Conservation (phyloP, 352 stramenopile species). For the Pythium dissimile region DNA sequence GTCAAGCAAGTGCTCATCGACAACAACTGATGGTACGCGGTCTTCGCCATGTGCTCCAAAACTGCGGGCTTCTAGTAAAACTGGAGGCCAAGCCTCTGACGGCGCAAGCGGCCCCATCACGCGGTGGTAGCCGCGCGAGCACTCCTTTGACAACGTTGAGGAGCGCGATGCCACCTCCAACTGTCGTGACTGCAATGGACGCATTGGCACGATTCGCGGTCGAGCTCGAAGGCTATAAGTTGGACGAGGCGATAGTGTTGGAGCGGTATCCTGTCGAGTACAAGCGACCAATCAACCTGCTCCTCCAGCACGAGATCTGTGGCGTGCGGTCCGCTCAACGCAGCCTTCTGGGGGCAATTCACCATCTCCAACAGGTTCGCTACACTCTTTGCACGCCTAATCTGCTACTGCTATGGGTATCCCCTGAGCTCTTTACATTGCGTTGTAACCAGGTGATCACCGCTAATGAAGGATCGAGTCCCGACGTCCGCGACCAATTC, state of each 20-base stretch:
- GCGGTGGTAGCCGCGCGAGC: background rate
- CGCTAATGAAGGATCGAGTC: constrained; percentile 1
- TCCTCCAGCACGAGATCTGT: constrained; percentile 16
- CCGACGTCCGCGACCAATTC: background rate
- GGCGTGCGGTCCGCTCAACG: background rate
- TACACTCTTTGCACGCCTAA: background rate
- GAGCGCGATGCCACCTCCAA: no score
- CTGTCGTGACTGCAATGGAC: background rate
- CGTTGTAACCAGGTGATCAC: constrained; percentile 2
- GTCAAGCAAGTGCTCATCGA: no score
- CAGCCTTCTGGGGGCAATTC: constrained; percentile 7
- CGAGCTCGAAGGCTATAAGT: constrained; percentile 12
- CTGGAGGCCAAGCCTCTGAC: background rate
- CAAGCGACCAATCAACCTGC: constrained; percentile 20
- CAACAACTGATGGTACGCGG: no score
- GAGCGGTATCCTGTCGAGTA: constrained; percentile 18
- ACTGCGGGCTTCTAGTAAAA: constrained; percentile 1
- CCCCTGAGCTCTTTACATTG: no score
- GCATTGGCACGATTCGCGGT: constrained; percentile 3
- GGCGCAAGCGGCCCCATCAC: background rate
- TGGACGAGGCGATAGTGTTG: background rate
- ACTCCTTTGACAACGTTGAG: no score
- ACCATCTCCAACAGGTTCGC: constrained; percentile 15
- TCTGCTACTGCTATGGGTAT: no score
- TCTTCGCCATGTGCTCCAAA: constrained; percentile 12